Conservation (phyloP, 108 stramenopile genomes). For the Epithemia pelagica region DNA sequence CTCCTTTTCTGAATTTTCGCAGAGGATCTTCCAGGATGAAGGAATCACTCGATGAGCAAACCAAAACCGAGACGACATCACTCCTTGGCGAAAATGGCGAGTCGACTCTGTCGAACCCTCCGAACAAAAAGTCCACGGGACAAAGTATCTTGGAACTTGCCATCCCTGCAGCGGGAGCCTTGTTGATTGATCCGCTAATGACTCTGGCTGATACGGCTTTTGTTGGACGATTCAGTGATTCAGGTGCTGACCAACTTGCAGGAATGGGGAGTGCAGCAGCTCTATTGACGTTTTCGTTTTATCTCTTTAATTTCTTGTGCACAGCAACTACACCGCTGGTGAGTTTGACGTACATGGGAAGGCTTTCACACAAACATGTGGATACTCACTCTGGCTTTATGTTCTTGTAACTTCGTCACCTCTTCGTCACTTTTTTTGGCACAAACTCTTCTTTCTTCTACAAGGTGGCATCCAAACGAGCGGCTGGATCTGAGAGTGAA, state of each 20-base stretch:
- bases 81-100: too few species aligned
- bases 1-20: too few species aligned
- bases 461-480: constrained; percentile 46
- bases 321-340: constrained; percentile 74
- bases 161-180: constrained; percentile 59
- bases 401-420: too few species aligned
- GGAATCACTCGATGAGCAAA: too few species aligned
- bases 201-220: constrained; percentile 82
- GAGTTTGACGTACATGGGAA: too few species aligned
- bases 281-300: constrained; percentile 72
- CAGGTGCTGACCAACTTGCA: constrained; percentile 52
- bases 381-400: too few species aligned
- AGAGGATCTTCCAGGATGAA: too few species aligned
- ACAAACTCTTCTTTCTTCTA: too few species aligned
- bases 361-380: too few species aligned
- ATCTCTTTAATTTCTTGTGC: constrained; percentile 76
- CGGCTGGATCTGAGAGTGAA: constrained; percentile 39
- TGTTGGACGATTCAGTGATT: constrained; percentile 60
- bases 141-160: constrained; percentile 56
- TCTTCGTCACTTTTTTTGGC: too few species aligned
- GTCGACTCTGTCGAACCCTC: background rate
- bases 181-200: constrained; percentile 81
- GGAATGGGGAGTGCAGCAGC: constrained; percentile 78
- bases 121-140: constrained; percentile 18
- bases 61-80: too few species aligned